Evolutionary conservation across 2,329 filamentous ascomycete genomes (phyloP).

Genomic region (Paraconiothyrium brasiliense): DNA sequence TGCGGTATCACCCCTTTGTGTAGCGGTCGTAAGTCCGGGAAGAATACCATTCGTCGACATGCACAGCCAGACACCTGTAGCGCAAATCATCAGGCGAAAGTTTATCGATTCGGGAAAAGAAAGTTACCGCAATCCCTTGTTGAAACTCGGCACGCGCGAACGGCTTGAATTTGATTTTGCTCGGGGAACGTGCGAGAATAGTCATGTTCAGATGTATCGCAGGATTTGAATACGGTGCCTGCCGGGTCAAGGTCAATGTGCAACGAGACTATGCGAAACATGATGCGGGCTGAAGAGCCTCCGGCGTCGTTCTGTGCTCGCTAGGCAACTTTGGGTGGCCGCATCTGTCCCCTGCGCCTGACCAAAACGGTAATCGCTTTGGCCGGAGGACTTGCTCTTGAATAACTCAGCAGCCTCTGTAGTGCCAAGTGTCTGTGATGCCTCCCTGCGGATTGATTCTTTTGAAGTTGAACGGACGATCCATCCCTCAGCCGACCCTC

Average conservation of each 20-base stretch:
- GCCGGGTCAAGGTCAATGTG: neutral
- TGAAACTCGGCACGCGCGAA: neutral
- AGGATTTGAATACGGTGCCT: neutral
- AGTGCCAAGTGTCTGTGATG: neutral
- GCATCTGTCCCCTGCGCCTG: constrained; percentile 4
- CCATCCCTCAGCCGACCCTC: neutral
- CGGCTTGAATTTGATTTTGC: neutral
- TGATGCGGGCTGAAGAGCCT: constrained; percentile 2
- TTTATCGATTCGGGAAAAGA: constrained; percentile 6
- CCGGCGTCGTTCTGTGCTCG: neutral
- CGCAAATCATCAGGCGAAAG: constrained; percentile 3
- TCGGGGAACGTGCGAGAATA: neutral
- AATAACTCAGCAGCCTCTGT: neutral
- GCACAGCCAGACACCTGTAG: constrained; percentile 9
- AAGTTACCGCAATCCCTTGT: neutral
- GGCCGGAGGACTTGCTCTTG: neutral
- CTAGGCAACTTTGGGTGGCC: constrained; percentile 1
- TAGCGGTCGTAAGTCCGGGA: neutral
- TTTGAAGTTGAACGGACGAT: neutral
- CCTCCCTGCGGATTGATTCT: neutral
- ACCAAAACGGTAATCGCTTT: neutral
- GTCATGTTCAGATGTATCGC: too few species aligned
- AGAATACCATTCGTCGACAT: constrained; percentile 11
- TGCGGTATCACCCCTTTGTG: constrained; percentile 12
- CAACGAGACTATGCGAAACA: neutral